Base-by-base conservation (phyloP, 78 protist species). In the Bodo saltans region DNA sequence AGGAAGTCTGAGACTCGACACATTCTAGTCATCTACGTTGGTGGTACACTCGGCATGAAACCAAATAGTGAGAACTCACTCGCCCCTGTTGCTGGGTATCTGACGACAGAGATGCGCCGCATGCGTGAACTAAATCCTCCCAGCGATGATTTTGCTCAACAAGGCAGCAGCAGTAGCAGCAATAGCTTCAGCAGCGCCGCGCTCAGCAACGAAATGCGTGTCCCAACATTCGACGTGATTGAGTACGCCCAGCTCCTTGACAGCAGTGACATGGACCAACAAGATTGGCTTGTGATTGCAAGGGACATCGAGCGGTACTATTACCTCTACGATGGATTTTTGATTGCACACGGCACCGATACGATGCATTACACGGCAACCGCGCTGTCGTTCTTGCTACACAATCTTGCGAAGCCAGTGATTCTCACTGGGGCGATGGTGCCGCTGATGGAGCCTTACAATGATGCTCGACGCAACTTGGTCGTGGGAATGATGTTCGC, bases 331-430 rank as follows among this genome's bases (percentile, higher is more conserved):
- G 92, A 91, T 39, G 94, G 88, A 28, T 93, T 93, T 39, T 91
- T 93, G 29, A 80, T 93, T 33, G 32, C 90, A 68, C 91, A 84
- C 30, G 96, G 96, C 47, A 93, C 96, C 0, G 96, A 93, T 78
- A 93, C 96, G 29, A 87, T 93, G 88, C 81, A 93, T 27, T 93
- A 90, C 88, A 83, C 91, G 12, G 71, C 93, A 0, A 73, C 87
- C 34, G 95, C 95, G 68, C 78, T 93, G 37, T 84, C 92, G 30
- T 93, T 91, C 84, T 80, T 93, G 86, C 85, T 93, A 17, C 88
- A 85, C 35, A 87, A 89, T 70, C 75, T 91, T 3, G 73, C 72
- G 72, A 93, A 93, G 79, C 4, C 94, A 0, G 94, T 93, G 1
- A 70, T 92, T 29, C 39, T 92, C 25, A 92, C 95, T 0, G 95